These are phyloP conservation scores for Pseudonitzschia multistriata DNA, from an alignment of 108 stramenopile genomes.

Conservation along the genomic window DNA sequence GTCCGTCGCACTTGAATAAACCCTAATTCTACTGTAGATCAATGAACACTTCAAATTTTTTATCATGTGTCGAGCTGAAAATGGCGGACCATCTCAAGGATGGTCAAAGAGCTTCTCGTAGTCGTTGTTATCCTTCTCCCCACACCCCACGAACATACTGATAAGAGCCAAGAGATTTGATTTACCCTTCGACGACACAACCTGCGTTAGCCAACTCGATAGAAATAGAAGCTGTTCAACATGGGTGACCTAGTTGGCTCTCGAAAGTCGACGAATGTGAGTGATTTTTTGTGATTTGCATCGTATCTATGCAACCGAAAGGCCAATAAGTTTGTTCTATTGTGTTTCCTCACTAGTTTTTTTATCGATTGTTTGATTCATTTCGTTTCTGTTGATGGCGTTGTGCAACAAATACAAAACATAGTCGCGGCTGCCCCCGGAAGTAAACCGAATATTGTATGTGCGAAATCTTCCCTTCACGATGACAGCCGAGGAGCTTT, in stretches of 20 bases:
- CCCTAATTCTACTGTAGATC: too few species aligned
- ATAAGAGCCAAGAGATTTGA: too few species aligned
- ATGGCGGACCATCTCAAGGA: not conserved
- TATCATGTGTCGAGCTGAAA: not conserved
- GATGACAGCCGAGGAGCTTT: slow-evolving; percentile 95
- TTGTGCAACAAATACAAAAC: not conserved
- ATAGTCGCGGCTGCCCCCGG: slow-evolving; percentile 90
- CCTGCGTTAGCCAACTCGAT: not conserved
- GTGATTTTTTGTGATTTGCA: not conserved
- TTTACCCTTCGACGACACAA: not conserved
- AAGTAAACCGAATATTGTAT: slow-evolving; percentile 95
- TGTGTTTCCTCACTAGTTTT: not conserved
- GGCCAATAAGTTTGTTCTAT: not conserved
- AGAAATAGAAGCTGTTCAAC: not conserved
- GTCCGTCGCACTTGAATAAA: too few species aligned
- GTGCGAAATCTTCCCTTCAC: slow-evolving; percentile 98
- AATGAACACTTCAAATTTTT: too few species aligned
- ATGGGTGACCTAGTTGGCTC: slow-evolving; percentile 4
- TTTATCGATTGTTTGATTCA: not conserved
- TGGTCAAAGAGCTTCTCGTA: not conserved
- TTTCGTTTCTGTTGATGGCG: not conserved
- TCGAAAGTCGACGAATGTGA: slow-evolving; percentile 10
- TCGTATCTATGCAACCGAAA: not conserved
- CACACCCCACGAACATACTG: not conserved
- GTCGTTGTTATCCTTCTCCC: not conserved